These are phyloP conservation scores for Sugiyamaella grinbergsii DNA, from an alignment of 1,139 yeast species.

Conservation along the genomic window DNA sequence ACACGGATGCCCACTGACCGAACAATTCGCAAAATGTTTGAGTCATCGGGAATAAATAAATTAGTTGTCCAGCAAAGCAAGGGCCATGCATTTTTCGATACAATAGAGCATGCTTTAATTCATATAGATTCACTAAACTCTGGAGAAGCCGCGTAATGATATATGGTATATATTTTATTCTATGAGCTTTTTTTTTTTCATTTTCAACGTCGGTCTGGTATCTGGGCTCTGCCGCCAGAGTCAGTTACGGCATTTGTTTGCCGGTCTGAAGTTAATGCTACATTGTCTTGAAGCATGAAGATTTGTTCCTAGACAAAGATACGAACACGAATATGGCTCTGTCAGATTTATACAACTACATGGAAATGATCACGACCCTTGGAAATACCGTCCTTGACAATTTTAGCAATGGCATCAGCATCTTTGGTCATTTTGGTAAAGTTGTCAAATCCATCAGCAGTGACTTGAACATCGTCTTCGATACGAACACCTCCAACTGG, in stretches of 20 bases:
- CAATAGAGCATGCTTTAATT: constrained; percentile 44
- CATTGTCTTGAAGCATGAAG: too few relatives aligned
- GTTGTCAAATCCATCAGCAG: constrained; percentile 74
- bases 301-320: too few relatives aligned
- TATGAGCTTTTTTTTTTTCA: too few relatives aligned
- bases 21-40: constrained; percentile 45
- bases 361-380: constrained; percentile 69
- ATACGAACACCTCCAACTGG: constrained; percentile 94
- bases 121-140: constrained; percentile 29
- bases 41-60: constrained; percentile 42
- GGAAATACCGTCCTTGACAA: constrained; percentile 71
- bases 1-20: constrained; percentile 58
- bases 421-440: constrained; percentile 82
- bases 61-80: constrained; percentile 36
- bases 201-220: too few relatives aligned
- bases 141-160: constrained; percentile 5
- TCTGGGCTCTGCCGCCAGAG: too few relatives aligned
- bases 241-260: too few relatives aligned
- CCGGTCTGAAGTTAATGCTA: too few relatives aligned
- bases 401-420: constrained; percentile 74
- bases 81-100: constrained; percentile 37
- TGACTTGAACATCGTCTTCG: constrained; percentile 87
- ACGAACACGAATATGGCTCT: too few relatives aligned
- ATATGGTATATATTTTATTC: too few relatives aligned
- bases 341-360: constrained; percentile 43